Evolutionary conservation across 2,329 filamentous ascomycete species (phyloP), one percentile per base, ranked within the genome.

Genomic region (Thermothelomyces thermophilus): DNA sequence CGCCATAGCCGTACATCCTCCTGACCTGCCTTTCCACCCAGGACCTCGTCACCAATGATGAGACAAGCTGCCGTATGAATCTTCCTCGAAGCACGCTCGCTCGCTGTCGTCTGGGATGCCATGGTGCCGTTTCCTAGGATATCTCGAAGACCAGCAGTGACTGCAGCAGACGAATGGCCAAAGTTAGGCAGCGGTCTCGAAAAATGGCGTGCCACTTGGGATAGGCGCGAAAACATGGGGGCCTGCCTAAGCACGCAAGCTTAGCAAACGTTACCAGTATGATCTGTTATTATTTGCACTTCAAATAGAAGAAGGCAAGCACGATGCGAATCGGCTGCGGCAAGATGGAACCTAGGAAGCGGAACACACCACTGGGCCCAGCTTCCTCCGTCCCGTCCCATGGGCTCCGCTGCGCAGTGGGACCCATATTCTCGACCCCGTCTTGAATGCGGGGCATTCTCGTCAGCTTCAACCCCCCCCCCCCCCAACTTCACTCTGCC

Each of bases 31-130:
- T 97, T 97, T 61, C 93, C 91, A 19, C 90, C 90, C 3, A 97
- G 75, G 5, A 97, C 90, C 68, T 96, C 91, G 70, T 97, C 91
- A n/a, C 91, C 91, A 61, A 98, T 97, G 53, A 98, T 90, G 56
- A 97, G 71, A 67, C 89, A 95, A 50, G 86, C 91, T 10, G 91
- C 93, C 41, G 90, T 96, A 64, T 89, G 83, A 59, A 97, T 94
- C 53, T 78, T 82, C 63, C 83, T 75, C 60, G 77, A 73, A 62
- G 76, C 76, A 56, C 78, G 74, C 62, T 80, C 73, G 52, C 75
- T 73, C 4, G 74, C 71, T 61, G 76, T 73, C 55, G 63, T 50
- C 52, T 73, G 65, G 60, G 71, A 69, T 54, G 68, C 71, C 71
- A 76, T 79, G 62, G 66, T 65, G 60, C 59, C 59, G 19, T 20